These are phyloP conservation scores for Hyaloscypha finlandica DNA, from an alignment of 495 filamentous ascomycete genomes.

Conservation along the genomic window DNA sequence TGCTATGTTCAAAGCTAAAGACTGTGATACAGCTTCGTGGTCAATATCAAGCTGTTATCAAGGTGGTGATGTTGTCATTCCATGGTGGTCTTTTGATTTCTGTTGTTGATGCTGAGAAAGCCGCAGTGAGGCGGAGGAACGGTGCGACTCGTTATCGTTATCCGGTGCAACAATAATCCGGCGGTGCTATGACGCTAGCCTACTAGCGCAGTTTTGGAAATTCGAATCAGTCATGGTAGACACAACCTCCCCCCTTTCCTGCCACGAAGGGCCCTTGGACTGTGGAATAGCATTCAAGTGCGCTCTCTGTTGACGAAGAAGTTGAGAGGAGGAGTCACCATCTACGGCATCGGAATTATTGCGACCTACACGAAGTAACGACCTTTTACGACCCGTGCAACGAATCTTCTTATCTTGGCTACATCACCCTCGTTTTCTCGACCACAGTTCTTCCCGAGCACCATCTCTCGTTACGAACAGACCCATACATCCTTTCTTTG, in stretches of 20 bases:
- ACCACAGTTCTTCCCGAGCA: not conserved
- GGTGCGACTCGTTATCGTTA: constrained; percentile 9
- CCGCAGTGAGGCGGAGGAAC: too few relatives aligned
- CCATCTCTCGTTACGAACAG: not conserved
- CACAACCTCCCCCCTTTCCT: constrained; percentile 6
- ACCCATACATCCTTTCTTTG: not conserved
- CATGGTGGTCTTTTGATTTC: constrained; percentile 20
- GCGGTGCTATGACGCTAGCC: not conserved
- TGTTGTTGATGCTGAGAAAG: constrained; percentile 10
- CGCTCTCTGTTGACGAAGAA: constrained; percentile 23
- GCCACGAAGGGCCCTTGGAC: constrained; percentile 28
- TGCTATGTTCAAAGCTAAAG: not conserved
- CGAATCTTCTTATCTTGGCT: constrained; percentile 36
- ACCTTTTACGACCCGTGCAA: constrained; percentile 32
- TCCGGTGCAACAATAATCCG: constrained; percentile 10
- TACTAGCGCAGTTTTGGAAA: constrained; percentile 5
- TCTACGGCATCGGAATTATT: constrained; percentile 11
- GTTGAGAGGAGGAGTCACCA: not conserved
- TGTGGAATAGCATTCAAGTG: constrained; percentile 29
- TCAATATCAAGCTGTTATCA: not conserved
- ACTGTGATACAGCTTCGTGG: not conserved
- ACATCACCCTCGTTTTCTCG: constrained; percentile 8
- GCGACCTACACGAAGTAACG: constrained; percentile 22
- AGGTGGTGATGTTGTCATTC: constrained; percentile 14
- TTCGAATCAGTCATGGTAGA: not conserved